Conservation (phyloP, 2,329 filamentous ascomycete species). For the Alternaria brassicae region DNA sequence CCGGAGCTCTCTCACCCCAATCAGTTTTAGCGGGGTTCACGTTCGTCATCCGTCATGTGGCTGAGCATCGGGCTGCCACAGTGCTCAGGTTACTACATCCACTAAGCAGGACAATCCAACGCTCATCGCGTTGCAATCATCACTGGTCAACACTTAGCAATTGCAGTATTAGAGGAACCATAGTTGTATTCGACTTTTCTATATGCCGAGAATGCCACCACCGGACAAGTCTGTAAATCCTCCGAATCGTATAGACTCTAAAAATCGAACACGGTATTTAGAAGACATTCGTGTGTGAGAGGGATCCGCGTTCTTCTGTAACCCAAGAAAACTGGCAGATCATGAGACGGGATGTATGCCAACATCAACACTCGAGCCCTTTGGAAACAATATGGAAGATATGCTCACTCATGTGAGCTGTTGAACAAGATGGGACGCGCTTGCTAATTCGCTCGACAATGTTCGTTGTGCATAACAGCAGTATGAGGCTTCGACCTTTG, state of each 20-base stretch:
- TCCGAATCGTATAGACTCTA: slow-evolving; percentile 37
- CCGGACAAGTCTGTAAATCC: slow-evolving; percentile 4
- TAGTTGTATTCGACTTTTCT: slow-evolving; percentile 18
- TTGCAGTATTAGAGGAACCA: not conserved
- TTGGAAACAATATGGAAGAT: slow-evolving; percentile 2
- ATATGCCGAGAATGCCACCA: slow-evolving; percentile 18
- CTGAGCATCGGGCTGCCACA: too few species aligned
- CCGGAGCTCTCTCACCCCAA: slow-evolving; percentile 28
- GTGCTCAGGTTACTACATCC: not conserved
- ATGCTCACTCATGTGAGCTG: slow-evolving; percentile 4
- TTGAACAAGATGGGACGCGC: slow-evolving; percentile 14
- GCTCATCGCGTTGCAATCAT: not conserved
- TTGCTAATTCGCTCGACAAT: slow-evolving; percentile 20
- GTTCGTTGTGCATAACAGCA: slow-evolving; percentile 13
- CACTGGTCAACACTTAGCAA: not conserved
- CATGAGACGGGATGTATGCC: not conserved
- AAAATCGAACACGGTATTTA: slow-evolving; percentile 29
- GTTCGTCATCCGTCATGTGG: too few species aligned
- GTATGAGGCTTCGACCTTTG: slow-evolving; percentile 20
- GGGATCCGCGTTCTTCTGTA: slow-evolving; percentile 13
- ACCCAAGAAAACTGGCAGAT: slow-evolving; percentile 10
- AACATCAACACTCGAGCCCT: not conserved
- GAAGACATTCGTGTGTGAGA: slow-evolving; percentile 26
- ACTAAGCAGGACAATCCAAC: not conserved
- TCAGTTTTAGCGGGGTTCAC: slow-evolving; percentile 17